Evolutionary conservation across 495 filamentous ascomycete species (phyloP).

Genomic region (Penicillium atrosanguineum): DNA sequence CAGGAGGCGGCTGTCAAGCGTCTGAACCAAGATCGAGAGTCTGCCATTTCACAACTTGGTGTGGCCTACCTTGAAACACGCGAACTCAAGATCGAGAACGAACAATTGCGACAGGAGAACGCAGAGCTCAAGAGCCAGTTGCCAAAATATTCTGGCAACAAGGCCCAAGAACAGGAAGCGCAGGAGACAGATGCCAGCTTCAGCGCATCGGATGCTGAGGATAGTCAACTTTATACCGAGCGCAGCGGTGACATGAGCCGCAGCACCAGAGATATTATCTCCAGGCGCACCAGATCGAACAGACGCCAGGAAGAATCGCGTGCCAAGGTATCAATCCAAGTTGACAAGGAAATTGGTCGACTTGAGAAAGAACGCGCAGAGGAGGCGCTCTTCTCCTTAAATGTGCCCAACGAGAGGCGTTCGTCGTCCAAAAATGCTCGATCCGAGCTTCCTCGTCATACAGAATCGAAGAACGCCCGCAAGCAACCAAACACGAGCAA

Average conservation of each 20-base stretch:
- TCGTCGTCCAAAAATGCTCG: constrained; percentile 23
- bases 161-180: constrained; percentile 32
- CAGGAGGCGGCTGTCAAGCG: constrained; percentile 59
- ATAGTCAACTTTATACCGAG: constrained; percentile 37
- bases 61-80: constrained; percentile 62
- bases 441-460: constrained; percentile 16
- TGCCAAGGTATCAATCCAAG: constrained; percentile 35
- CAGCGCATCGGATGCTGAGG: constrained; percentile 28
- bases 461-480: constrained; percentile 15
- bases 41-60: constrained; percentile 60
- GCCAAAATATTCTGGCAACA: constrained; percentile 20
- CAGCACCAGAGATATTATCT: constrained; percentile 34
- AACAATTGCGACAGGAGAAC: constrained; percentile 48
- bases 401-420: constrained; percentile 28
- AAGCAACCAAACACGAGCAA: constrained; percentile 45
- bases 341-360: constrained; percentile 44
- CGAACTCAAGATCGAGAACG: constrained; percentile 59
- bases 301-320: constrained; percentile 34
- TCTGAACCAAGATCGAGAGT: constrained; percentile 62
- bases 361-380: constrained; percentile 45
- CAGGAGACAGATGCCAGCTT: constrained; percentile 29
- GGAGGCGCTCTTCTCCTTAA: constrained; percentile 45
- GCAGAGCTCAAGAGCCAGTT: constrained; percentile 45
- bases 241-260: constrained; percentile 31
- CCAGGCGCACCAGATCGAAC: constrained; percentile 34